Base-by-base conservation (phyloP, 192 early-diverging fungal species). In the Haplosporangium gracile region DNA sequence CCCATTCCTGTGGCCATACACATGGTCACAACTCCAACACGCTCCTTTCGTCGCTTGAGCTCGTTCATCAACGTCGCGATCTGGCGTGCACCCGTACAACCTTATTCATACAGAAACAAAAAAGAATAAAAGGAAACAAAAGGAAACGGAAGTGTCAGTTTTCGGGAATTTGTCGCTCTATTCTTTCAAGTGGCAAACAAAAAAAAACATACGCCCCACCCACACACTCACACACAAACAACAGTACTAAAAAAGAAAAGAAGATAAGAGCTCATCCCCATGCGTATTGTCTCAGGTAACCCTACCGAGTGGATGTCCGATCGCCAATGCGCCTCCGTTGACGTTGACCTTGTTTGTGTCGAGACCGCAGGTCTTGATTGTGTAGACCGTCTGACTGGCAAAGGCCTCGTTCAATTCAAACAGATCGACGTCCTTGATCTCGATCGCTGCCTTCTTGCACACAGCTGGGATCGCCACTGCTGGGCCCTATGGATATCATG, bases 391-490 rank as follows among this genome's bases (percentile, higher is more conserved):
- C 90, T 98, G 97, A n/a, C 96, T 97, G 22, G 98, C 98, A 90
- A 99, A 98, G 24, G 98, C 97, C 89, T 98, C 97, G 89, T 99
- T 99, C 85, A 98, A 94, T 83, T 99, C 97, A 76, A 90, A 95
- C 63, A 98, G 89, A 76, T 95, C 97, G 29, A 98, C 92, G 87
- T 99, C 96, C 60, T 92, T 87, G 68, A 96, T 60, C 36, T 78
- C 90, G 77, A 99, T 87, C 0, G 95, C 96, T 38, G 96, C 93
- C 83, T 95, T 94, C 83, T 95, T 90, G 75, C 96, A 89, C 16
- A 95, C 97, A 0, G 90, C 92, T 22, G 98, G 98, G 82, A 99
- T 97, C 38, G 98, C 97, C 76, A 92, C 93, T 15, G 97, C 98
- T 2, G 97, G 98, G 20, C 98, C 98, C 49, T 51, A 51, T 20